Percentiles rank a stretch among this genome's conserved stretches.
Conservation (phyloP, 257 asterid species). For the Fraxinus pennsylvanica region DNA sequence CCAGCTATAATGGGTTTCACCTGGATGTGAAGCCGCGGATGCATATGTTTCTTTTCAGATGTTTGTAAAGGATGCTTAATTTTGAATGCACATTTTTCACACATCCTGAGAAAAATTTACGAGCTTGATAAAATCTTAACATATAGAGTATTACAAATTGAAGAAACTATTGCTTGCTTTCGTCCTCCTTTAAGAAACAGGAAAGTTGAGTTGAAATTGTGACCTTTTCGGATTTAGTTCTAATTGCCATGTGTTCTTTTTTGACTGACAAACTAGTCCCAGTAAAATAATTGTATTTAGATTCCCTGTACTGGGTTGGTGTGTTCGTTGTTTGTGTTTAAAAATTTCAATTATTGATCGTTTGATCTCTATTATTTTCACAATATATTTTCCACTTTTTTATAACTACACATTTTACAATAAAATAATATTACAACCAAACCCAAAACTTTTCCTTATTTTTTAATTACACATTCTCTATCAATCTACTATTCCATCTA, state of each 20-base stretch:
- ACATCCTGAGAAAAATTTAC: background rate
- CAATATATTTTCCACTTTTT: too few relatives aligned
- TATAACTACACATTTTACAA: too few relatives aligned
- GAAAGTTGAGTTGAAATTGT: background rate
- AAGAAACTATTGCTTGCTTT: background rate
- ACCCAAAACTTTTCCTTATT: too few relatives aligned
- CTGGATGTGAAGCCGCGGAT: background rate
- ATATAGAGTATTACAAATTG: background rate
- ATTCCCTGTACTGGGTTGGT: background rate
- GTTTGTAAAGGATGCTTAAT: background rate
- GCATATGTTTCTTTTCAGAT: background rate
- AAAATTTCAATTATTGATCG: background rate
- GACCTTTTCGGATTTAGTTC: background rate
- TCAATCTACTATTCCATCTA: too few relatives aligned
- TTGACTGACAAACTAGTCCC: background rate
- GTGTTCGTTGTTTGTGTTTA: background rate
- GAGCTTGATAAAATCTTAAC: background rate
- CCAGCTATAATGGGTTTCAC: background rate
- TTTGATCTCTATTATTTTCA: too few relatives aligned
- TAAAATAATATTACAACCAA: too few relatives aligned
- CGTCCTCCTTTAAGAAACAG: background rate
- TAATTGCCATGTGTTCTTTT: background rate
- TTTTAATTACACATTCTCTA: too few relatives aligned
- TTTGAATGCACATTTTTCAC: background rate
- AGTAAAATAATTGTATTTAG: background rate